These are phyloP conservation scores for Tolypocladium tundrense DNA, from an alignment of 2,329 filamentous ascomycete genomes.

Conservation along the genomic window DNA sequence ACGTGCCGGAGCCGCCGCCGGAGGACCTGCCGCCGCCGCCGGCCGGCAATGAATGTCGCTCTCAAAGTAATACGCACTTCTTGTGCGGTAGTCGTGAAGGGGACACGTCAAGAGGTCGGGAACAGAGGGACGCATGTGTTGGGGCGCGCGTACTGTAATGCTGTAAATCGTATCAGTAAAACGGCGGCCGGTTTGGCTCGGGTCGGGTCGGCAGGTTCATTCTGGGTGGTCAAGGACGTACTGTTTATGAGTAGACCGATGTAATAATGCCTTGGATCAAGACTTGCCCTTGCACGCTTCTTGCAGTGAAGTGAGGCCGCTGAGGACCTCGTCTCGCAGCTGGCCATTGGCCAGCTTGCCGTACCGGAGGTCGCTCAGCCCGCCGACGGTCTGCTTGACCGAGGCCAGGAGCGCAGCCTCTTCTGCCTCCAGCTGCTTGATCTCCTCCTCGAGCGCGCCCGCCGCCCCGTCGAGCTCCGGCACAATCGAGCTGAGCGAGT, in stretches of 20 bases:
- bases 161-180: background rate
- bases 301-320: conserved; percentile 48
- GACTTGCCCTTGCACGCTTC: conserved; percentile 46
- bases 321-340: conserved; percentile 55
- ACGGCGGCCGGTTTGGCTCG: background rate
- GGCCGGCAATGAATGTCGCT: background rate
- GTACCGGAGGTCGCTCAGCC: conserved; percentile 73
- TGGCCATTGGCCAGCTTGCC: conserved; percentile 59
- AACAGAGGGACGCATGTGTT: background rate
- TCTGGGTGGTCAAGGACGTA: background rate
- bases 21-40: conserved; percentile 2
- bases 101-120: background rate
- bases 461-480: conserved; percentile 60
- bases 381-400: conserved; percentile 56
- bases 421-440: conserved; percentile 55
- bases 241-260: background rate
- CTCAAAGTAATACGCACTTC: background rate
- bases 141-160: background rate
- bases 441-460: conserved; percentile 55
- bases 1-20: conserved; percentile 7
- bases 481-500: conserved; percentile 55
- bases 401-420: conserved; percentile 48
- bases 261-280: conserved; percentile 2
- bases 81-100: background rate
- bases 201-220: background rate